Base-by-base conservation (phyloP, 2,329 filamentous ascomycete species). In the Ophiostoma novo-ulmi region DNA sequence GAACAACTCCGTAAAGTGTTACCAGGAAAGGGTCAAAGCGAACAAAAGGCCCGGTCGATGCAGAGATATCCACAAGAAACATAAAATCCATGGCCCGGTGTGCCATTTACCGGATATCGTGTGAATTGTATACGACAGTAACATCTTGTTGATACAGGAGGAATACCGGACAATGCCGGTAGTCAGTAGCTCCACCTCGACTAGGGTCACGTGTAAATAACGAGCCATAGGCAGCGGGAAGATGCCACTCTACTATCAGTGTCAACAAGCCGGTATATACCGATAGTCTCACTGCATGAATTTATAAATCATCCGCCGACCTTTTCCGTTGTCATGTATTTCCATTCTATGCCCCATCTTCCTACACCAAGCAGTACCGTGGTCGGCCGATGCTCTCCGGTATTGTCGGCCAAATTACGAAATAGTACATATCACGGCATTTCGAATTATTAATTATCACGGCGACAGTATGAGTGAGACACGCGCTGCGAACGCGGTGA, bases 401-500 rank as follows among this genome's bases (percentile, higher is more conserved):
- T 26, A 31, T 48, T 44, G 8, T 48, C 65, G 65, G 65, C 39
- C 22, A 31, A 67, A 48, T 67, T 67, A 67, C 65, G 39, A 67
- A 67, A 67, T 48, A 44, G 22, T 41, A 65, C 36, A 38, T 20
- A 65, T 39, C 63, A 41, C 36, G 31, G 31, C 20, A 22, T 22
- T 17, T 38, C 17, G 11, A 11, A 39, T 8, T 6, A 11, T 20
- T 7, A 65, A 39, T 20, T 22, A 11, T 36, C 35, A 65, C 35
- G 36, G 35, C 36, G 20, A 39, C 63, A 39, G 20, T 22, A 65
- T 65, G 63, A 39, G 11, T 65, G 63, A 65, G 36, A 39, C 20
- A 39, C 63, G 4, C 36, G 63, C 36, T 3, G 36, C 36, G 36
- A 39, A 65, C 20, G 63, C 36, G 63, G 36, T 39, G 20, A 41